Percentiles rank a stretch among this genome's conserved stretches.
Evolutionary conservation across 345 rosid species (phyloP).

Genomic region (Rhodamnia rubescens): DNA sequence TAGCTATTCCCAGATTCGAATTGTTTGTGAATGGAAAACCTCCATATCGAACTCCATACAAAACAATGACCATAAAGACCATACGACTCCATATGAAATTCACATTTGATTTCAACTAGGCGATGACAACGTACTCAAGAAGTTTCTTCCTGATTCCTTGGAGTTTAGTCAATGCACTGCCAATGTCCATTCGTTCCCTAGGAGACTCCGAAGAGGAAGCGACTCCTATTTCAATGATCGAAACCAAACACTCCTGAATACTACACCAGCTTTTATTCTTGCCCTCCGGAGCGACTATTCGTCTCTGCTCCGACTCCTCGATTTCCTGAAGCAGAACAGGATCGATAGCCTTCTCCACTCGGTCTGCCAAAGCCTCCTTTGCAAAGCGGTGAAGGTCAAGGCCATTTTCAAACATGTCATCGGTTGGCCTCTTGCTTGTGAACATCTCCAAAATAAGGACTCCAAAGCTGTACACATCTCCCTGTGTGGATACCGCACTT

Average conservation of each 20-base stretch:
- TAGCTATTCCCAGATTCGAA: too few species aligned
- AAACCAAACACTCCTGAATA: not conserved
- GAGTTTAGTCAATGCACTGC: not conserved
- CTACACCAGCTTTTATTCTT: not conserved
- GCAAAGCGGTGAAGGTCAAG: not conserved
- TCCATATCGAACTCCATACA: not conserved
- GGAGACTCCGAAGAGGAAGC: not conserved
- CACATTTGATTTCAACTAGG: not conserved
- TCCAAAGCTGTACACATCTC: not conserved
- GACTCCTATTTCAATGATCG: not conserved
- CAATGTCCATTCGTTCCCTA: not conserved
- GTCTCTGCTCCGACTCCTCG: accelerated
- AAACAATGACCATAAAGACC: not conserved
- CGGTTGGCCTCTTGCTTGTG: not conserved
- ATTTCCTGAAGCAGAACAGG: not conserved
- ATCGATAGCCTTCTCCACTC: not conserved
- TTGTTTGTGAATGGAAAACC: too few species aligned
- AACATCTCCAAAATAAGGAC: not conserved
- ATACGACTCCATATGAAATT: not conserved
- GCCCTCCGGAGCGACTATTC: accelerated
- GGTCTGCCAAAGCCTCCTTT: not conserved
- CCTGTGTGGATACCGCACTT: not conserved
- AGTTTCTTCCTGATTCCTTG: not conserved
- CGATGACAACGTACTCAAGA: not conserved
- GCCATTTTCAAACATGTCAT: not conserved